phyloP scores from a whole-genome alignment of 2,329 filamentous ascomycete species.

The Berkeleyomyces basicola region DNA sequence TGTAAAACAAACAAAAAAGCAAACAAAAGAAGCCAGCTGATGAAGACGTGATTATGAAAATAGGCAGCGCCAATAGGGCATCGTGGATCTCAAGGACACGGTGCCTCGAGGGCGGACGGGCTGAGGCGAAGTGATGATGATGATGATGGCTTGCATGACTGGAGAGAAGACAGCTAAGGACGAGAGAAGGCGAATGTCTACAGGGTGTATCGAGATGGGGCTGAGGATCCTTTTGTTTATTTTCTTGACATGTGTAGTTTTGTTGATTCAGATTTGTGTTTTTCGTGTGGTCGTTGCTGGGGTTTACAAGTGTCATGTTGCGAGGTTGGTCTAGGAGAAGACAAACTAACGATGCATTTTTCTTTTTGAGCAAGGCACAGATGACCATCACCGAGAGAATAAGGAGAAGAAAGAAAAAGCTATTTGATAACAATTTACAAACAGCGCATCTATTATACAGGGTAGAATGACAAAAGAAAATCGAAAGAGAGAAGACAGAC shows the following conservation, averaged over 20 bases:
- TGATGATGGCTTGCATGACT: not conserved
- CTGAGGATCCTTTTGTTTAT: too few species aligned
- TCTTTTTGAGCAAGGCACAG: too few species aligned
- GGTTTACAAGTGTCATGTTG: too few species aligned
- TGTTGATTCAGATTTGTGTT: not conserved
- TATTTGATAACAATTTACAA: not conserved
- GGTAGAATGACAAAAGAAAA: not conserved
- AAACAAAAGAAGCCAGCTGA: not conserved
- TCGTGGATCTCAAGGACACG: not conserved
- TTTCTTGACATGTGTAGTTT: too few species aligned
- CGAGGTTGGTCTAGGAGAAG: too few species aligned
- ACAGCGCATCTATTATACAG: not conserved
- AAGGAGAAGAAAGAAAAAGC: not conserved
- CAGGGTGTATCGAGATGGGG: too few species aligned
- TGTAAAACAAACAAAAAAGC: slow-evolving; percentile 1
- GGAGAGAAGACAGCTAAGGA: not conserved
- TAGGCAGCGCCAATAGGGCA: too few species aligned
- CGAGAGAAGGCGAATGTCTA: not conserved
- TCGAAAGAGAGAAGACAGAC: not conserved
- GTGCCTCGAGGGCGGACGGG: too few species aligned
- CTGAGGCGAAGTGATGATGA: not conserved
- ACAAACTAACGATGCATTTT: too few species aligned
- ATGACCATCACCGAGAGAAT: too few species aligned
- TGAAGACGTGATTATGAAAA: not conserved
- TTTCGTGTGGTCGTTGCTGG: not conserved